Conservation (phyloP, 495 filamentous ascomycete genomes). For the Neurospora sp. region DNA sequence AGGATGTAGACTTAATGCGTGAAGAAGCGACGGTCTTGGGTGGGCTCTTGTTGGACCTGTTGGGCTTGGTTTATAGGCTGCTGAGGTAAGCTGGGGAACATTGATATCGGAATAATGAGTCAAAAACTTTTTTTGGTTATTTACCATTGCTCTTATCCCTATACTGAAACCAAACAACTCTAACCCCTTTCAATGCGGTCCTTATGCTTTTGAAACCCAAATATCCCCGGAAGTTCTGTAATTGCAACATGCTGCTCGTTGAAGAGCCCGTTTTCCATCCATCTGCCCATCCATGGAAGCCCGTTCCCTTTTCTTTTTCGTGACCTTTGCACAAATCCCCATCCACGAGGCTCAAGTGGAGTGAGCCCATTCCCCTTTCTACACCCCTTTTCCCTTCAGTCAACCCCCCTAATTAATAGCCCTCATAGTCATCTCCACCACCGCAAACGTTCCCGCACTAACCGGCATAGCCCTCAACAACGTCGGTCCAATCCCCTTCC, state of each 20-base stretch:
- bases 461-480: conserved; percentile 95
- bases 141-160: background rate
- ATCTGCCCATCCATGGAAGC: background rate
- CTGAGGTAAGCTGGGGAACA: background rate
- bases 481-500: conserved; percentile 93
- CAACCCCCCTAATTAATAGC: conserved; percentile 44
- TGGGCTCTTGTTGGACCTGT: no score
- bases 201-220: background rate
- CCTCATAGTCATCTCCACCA: conserved; percentile 57
- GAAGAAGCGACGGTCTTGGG: no score
- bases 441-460: conserved; percentile 90
- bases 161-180: background rate
- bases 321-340: background rate
- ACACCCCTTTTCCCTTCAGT: no score
- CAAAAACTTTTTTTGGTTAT: background rate
- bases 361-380: background rate
- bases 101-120: background rate
- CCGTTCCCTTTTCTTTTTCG: background rate
- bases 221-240: background rate
- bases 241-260: background rate
- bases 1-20: background rate
- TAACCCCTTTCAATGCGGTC: background rate
- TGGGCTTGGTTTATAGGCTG: no score
- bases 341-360: background rate
- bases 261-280: background rate